These are phyloP conservation scores for Miamiensis avidus DNA, from an alignment of 169 alveolate species.

Conservation along the genomic window DNA sequence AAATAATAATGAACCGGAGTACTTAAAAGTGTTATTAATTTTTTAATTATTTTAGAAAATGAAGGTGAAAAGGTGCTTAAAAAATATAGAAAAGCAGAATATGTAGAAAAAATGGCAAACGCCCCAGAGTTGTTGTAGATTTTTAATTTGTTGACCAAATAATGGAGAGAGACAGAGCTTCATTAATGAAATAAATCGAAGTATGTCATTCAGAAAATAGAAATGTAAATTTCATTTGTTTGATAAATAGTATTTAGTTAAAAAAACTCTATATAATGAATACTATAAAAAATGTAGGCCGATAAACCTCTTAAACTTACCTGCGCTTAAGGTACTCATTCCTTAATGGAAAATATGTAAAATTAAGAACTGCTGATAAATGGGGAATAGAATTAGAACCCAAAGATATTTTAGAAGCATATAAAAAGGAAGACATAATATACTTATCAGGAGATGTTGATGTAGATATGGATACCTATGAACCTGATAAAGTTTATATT, in stretches of 20 bases:
- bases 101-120: not conserved
- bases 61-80: not conserved
- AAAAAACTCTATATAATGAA: too few species aligned
- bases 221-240: not conserved
- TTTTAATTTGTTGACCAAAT: not conserved
- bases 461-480: not conserved
- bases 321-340: not conserved
- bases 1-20: too few species aligned
- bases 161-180: not conserved
- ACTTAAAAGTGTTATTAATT: too few species aligned
- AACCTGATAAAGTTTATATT: not conserved
- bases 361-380: not conserved
- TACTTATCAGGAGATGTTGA: not conserved
- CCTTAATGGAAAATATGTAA: not conserved
- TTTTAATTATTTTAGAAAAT: too few species aligned
- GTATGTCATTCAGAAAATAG: not conserved
- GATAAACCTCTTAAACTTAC: not conserved
- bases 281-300: not conserved
- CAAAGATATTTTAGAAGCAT: not conserved
- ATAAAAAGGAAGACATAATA: not conserved
- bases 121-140: not conserved
- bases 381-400: not conserved
- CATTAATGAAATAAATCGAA: not conserved
- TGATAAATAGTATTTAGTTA: too few species aligned
- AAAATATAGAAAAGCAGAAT: not conserved